Evolutionary conservation across 2,329 filamentous ascomycete species (phyloP).

Genomic region (Bipolaris gigantea): DNA sequence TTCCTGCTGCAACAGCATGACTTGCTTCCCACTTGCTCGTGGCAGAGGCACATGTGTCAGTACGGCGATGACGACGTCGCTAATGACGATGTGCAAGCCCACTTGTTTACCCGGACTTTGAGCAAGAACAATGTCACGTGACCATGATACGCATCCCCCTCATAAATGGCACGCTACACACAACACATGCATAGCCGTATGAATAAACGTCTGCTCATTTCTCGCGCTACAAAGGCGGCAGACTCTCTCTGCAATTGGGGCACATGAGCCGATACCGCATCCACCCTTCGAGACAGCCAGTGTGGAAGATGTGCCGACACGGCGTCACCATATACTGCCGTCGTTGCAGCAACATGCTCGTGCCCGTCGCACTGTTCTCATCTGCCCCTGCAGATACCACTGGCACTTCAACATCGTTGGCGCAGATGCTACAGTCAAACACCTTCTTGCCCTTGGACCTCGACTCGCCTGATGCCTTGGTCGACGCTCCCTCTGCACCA

Average conservation of each 20-base stretch:
- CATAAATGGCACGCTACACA: background rate
- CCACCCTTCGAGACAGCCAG: conserved; percentile 88
- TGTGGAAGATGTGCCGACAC: conserved; percentile 95
- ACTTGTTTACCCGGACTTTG: conserved; percentile 6
- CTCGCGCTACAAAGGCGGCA: conserved; percentile 73
- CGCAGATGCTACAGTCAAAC: conserved; percentile 95
- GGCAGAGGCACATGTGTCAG: background rate
- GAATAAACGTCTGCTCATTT: background rate
- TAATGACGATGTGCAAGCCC: background rate
- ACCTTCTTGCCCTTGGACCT: conserved; percentile 60
- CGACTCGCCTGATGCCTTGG: conserved; percentile 45
- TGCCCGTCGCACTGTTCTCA: conserved; percentile 40
- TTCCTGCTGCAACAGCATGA: too few relatives aligned
- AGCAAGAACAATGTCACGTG: background rate
- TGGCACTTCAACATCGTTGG: conserved; percentile 86
- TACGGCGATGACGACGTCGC: background rate
- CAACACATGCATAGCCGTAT: background rate
- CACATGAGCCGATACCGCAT: conserved; percentile 92
- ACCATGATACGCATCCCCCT: too few relatives aligned
- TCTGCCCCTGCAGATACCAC: conserved; percentile 62
- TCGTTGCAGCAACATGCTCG: conserved; percentile 69
- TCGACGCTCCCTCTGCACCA: conserved; percentile 13
- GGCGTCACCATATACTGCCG: conserved; percentile 96
- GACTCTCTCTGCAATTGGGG: conserved; percentile 87
- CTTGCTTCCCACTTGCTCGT: background rate